A percentile compares a stretch with the other conserved stretches of the same genome.
Evolutionary conservation across 2,329 filamentous ascomycete species (phyloP).

Genomic region (Trichophyton benhamiae): DNA sequence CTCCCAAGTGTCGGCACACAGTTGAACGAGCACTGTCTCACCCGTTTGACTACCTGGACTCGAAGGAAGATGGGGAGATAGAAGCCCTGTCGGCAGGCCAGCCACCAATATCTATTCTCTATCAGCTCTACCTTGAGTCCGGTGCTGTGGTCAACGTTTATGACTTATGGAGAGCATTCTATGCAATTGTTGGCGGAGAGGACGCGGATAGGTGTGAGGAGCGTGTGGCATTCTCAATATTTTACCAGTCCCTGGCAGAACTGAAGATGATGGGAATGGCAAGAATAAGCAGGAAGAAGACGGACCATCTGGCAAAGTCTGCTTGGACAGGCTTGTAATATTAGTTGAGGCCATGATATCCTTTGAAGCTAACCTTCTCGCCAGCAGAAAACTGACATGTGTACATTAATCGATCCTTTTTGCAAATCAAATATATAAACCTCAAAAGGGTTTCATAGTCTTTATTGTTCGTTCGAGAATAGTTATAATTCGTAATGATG

Average conservation of each 20-base stretch:
- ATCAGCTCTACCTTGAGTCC: constrained; percentile 52
- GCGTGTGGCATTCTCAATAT: constrained; percentile 49
- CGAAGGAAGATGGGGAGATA: constrained; percentile 28
- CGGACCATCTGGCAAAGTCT: constrained; percentile 80
- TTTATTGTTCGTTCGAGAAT: background rate
- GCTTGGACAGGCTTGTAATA: constrained; percentile 53
- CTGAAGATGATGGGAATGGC: constrained; percentile 75
- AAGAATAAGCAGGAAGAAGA: constrained; percentile 80
- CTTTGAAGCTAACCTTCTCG: too few species aligned
- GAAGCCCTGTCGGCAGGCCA: constrained; percentile 39
- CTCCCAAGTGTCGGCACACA: constrained; percentile 45
- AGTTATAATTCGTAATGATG: constrained; percentile 1
- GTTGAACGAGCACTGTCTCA: constrained; percentile 47
- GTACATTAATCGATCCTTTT: too few species aligned
- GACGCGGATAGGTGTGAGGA: constrained; percentile 23
- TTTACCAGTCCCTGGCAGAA: constrained; percentile 77
- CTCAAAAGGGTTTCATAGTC: background rate
- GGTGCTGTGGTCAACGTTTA: constrained; percentile 48
- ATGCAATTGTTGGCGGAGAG: constrained; percentile 37
- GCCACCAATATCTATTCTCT: constrained; percentile 47
- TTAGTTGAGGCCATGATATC: too few species aligned
- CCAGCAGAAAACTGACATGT: too few species aligned
- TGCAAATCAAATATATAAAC: background rate
- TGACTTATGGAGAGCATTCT: constrained; percentile 51
- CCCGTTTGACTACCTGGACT: constrained; percentile 50